Conservation (phyloP, 345 rosid genomes). For the Salix suchowensis region DNA sequence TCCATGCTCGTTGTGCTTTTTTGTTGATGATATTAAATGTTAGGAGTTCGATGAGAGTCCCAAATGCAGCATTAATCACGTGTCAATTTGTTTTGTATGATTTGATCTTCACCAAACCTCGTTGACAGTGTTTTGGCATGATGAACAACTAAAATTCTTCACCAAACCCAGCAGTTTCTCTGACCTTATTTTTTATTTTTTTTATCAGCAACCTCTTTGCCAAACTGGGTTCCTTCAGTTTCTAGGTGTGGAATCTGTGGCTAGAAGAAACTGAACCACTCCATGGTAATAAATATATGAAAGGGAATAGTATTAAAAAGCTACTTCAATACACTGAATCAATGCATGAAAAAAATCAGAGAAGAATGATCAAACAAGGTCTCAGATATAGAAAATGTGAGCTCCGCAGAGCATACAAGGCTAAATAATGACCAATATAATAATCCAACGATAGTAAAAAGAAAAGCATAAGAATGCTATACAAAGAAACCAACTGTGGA, state of each 20-base stretch:
- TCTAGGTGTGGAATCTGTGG: too few relatives aligned
- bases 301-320: neutral
- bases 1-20: too few relatives aligned
- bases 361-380: neutral
- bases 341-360: neutral
- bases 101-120: too few relatives aligned
- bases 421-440: neutral
- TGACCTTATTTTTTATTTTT: too few relatives aligned
- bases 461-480: neutral
- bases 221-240: too few relatives aligned
- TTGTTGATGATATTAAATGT: too few relatives aligned
- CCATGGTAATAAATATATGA: neutral
- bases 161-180: neutral
- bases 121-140: too few relatives aligned
- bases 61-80: too few relatives aligned
- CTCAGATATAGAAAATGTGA: neutral
- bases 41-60: too few relatives aligned
- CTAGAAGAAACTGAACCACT: neutral
- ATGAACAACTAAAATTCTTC: too few relatives aligned
- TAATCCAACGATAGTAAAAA: neutral
- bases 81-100: too few relatives aligned
- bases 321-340: neutral
- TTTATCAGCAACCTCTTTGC: too few relatives aligned
- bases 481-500: neutral
- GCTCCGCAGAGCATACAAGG: neutral